Evolutionary conservation across 805 yeast genomes (phyloP).

Genomic region (Metschnikowia chrysomelidarum): DNA sequence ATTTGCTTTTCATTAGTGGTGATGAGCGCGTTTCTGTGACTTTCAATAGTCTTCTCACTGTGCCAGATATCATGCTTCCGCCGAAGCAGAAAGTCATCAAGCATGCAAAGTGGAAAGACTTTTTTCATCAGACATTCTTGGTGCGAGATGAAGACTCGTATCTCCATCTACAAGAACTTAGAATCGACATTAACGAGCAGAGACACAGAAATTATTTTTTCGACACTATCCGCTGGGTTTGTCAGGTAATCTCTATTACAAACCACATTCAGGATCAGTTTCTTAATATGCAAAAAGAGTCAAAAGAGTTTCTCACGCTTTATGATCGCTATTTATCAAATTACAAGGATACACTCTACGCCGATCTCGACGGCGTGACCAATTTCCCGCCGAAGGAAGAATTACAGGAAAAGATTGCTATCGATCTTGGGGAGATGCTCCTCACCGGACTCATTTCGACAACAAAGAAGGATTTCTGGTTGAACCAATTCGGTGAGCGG

Average conservation of each 20-base stretch:
- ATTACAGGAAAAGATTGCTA: constrained; percentile 17
- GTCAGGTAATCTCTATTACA: constrained; percentile 26
- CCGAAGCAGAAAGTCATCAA: constrained; percentile 11
- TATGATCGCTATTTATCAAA: constrained; percentile 36
- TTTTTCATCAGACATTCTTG: constrained; percentile 29
- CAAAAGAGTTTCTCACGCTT: constrained; percentile 24
- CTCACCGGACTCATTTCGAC: constrained; percentile 55
- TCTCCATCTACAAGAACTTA: constrained; percentile 18
- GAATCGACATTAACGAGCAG: constrained; percentile 9
- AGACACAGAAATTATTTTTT: constrained; percentile 17
- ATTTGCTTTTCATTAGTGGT: constrained; percentile 26
- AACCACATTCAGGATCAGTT: constrained; percentile 26
- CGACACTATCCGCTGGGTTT: constrained; percentile 23
- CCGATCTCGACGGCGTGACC: constrained; percentile 25
- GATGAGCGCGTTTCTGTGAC: constrained; percentile 25
- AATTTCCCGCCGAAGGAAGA: constrained; percentile 22
- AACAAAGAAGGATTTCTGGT: constrained; percentile 54
- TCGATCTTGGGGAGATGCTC: constrained; percentile 42
- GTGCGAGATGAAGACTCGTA: constrained; percentile 12
- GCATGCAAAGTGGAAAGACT: constrained; percentile 23
- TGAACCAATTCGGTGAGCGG: constrained; percentile 65
- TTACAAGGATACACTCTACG: constrained; percentile 27
- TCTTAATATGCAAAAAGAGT: constrained; percentile 19
- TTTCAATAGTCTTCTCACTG: constrained; percentile 31
- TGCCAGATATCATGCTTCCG: constrained; percentile 26